These are phyloP conservation scores for Ottelia alismoides DNA, from an alignment of 106 monocot genomes.

Conservation along the genomic window DNA sequence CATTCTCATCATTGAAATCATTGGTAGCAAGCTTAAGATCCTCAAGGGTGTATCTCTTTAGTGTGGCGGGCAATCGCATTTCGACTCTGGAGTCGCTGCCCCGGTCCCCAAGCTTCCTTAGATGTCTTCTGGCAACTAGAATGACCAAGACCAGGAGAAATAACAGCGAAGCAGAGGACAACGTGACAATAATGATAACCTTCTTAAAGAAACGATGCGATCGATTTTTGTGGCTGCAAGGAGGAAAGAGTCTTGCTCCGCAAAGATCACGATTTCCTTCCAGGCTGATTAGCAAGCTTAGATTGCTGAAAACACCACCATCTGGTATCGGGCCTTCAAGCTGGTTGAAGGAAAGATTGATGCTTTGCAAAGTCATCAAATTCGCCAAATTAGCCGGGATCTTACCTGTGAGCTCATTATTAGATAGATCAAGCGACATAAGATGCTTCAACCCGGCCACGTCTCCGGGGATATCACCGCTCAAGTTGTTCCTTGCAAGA, in stretches of 20 bases:
- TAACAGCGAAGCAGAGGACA: constrained; percentile 19
- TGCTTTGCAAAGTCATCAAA: constrained; percentile 32
- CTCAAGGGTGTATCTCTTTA: constrained; percentile 51
- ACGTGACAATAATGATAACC: constrained; percentile 16
- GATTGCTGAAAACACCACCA: constrained; percentile 34
- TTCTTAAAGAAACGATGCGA: constrained; percentile 45
- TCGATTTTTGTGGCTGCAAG: constrained; percentile 32
- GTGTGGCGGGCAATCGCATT: constrained; percentile 9
- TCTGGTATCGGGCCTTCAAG: constrained; percentile 56
- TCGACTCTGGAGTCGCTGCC: background rate
- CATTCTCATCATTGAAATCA: constrained; percentile 43
- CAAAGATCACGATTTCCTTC: constrained; percentile 70
- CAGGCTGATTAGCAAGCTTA: constrained; percentile 30
- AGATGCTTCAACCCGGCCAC: too few relatives aligned
- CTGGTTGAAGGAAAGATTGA: constrained; percentile 73
- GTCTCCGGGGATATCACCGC: too few relatives aligned
- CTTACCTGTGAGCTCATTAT: constrained; percentile 41
- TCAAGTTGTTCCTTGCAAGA: constrained; percentile 46
- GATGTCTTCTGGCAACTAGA: background rate
- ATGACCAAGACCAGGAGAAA: constrained; percentile 19
- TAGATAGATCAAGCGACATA: too few relatives aligned
- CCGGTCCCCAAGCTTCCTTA: constrained; percentile 6
- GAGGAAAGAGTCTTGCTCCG: constrained; percentile 40
- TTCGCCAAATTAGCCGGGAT: constrained; percentile 38
- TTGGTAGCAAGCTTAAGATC: constrained; percentile 54